Conservation (phyloP, 805 yeast genomes). For the Yarrowia bubula region DNA sequence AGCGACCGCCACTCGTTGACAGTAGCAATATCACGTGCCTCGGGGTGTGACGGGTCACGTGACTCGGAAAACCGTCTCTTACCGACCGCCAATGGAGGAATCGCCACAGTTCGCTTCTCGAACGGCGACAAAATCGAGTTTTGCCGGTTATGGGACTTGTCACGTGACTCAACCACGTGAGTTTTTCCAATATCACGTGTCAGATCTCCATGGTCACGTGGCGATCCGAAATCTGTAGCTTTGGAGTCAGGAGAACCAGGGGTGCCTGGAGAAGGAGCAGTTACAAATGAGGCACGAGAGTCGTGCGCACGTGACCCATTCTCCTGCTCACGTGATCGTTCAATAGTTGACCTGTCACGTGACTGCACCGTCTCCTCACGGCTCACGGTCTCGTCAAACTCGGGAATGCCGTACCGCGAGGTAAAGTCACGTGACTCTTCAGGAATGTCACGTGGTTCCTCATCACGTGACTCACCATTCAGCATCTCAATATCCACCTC, state of each 20-base stretch:
- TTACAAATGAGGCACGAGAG: too few relatives aligned
- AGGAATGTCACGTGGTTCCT: neutral
- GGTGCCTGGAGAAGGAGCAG: neutral
- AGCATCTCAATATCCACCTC: neutral
- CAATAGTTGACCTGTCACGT: too few relatives aligned
- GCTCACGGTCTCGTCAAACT: neutral
- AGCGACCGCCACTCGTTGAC: constrained; percentile 23
- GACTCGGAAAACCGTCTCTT: constrained; percentile 8
- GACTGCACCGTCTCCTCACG: neutral
- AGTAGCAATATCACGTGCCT: neutral
- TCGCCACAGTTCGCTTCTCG: neutral
- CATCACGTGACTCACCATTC: neutral
- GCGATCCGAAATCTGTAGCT: constrained; percentile 4
- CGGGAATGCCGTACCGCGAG: constrained; percentile 3
- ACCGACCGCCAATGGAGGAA: neutral
- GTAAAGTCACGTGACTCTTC: neutral
- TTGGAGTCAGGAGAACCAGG: neutral
- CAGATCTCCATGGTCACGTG: neutral
- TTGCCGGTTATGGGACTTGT: neutral
- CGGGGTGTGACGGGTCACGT: neutral
- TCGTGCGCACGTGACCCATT: too few relatives aligned
- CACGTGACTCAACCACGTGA: neutral
- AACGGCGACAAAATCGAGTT: constrained; percentile 10
- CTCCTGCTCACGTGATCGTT: neutral
- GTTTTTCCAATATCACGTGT: neutral